Evolutionary conservation across 2,329 filamentous ascomycete genomes (phyloP).

Genomic region (Aspergillus amoenus): DNA sequence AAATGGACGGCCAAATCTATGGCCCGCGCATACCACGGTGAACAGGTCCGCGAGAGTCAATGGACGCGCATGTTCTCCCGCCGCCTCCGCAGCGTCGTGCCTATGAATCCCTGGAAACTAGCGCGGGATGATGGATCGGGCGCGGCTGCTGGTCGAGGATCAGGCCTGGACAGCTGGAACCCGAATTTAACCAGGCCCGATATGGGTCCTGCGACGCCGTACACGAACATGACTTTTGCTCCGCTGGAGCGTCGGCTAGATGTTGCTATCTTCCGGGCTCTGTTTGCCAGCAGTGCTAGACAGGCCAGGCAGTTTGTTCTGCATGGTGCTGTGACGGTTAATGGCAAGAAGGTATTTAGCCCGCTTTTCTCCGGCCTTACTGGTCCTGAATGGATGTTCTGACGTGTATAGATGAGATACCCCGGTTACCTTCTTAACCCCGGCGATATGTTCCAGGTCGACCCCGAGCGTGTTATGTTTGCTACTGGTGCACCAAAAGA

Average conservation of each 20-base stretch:
- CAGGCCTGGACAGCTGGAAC: slow-evolving; percentile 55
- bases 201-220: slow-evolving; percentile 61
- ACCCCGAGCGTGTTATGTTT: slow-evolving; percentile 81
- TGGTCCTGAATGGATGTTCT: not conserved
- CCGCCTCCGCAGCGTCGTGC: slow-evolving; percentile 75
- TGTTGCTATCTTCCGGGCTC: slow-evolving; percentile 86
- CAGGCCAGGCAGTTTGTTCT: slow-evolving; percentile 94
- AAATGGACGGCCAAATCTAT: slow-evolving; percentile 92
- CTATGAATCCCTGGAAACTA: slow-evolving; percentile 79
- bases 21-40: slow-evolving; percentile 87
- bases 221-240: slow-evolving; percentile 94
- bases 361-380: not conserved
- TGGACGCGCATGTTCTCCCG: slow-evolving; percentile 92
- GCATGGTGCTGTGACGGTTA: slow-evolving; percentile 91
- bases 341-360: slow-evolving; percentile 82
- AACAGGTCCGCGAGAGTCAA: slow-evolving; percentile 87
- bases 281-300: slow-evolving; percentile 90
- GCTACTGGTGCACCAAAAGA: slow-evolving; percentile 77
- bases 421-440: slow-evolving; percentile 94
- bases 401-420: slow-evolving; percentile 70
- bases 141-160: slow-evolving; percentile 79
- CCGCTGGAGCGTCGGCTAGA: slow-evolving; percentile 89
- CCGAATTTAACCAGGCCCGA: not conserved
- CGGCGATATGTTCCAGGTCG: slow-evolving; percentile 96
- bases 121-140: slow-evolving; percentile 79